Percentiles rank a stretch among this genome's conserved stretches.
Conservation (phyloP, 2,329 filamentous ascomycete species). For the Aureobasidium sp. region DNA sequence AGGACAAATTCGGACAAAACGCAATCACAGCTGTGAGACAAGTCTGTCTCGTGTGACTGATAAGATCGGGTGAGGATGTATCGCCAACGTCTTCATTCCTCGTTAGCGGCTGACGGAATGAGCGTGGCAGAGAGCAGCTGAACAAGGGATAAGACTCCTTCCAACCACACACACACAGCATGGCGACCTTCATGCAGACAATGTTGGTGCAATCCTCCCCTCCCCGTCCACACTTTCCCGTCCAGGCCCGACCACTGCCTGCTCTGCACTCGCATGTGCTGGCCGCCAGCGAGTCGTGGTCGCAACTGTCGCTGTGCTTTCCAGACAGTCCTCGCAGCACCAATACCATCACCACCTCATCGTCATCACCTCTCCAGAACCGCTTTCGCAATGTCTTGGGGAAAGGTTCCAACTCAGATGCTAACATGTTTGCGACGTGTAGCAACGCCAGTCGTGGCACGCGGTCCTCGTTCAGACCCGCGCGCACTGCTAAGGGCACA, state of each 20-base stretch:
- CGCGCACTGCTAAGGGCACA: conserved; percentile 76
- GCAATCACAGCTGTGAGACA: background rate
- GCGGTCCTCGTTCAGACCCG: conserved; percentile 84
- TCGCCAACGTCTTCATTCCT: conserved; percentile 13
- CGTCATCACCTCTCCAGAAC: conserved; percentile 29
- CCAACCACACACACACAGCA: conserved; percentile 36
- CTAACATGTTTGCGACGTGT: conserved; percentile 36
- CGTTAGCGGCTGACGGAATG: conserved; percentile 7
- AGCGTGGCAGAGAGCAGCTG: conserved; percentile 1
- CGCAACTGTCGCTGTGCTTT: conserved; percentile 22
- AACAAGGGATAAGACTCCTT: background rate
- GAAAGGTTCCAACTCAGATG: conserved; percentile 19
- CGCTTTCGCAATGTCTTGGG: conserved; percentile 21
- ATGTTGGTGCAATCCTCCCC: conserved; percentile 55
- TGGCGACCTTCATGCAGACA: conserved; percentile 72
- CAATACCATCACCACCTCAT: conserved; percentile 15
- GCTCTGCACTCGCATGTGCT: conserved; percentile 37
- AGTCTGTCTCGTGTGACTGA: background rate
- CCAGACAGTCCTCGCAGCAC: conserved; percentile 24
- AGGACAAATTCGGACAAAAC: background rate
- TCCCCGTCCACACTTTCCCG: conserved; percentile 29
- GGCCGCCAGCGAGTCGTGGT: conserved; percentile 37
- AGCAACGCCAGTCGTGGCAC: conserved; percentile 54
- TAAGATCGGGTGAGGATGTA: conserved; percentile 6
- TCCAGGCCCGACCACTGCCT: conserved; percentile 33